Evolutionary conservation across 2,329 filamentous ascomycete species (phyloP), one percentile per base, ranked within the genome.

Genomic region (Cryphonectria naterciae): DNA sequence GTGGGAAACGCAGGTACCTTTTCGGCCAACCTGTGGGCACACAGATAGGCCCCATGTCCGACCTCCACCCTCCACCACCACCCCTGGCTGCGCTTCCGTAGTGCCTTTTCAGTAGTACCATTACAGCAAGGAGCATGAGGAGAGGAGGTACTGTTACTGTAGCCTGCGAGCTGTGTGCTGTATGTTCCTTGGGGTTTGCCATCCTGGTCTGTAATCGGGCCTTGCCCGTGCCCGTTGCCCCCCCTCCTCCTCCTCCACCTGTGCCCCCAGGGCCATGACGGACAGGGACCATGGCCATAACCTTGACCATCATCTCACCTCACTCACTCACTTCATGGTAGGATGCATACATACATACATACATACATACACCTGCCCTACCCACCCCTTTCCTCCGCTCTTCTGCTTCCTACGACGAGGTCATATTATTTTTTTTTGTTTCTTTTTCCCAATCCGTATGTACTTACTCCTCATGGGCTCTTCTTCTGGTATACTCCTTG

Each of bases 341-440:
- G 46, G 46, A 49, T 39, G 37, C 37, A 39, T 39, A 39, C 37
- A 39, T 37, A 37, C 35, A 43, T 43, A 43, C n/a, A 22, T 56
- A 66, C 37, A 56, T 56, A 58, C 54, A 58, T 67, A 68, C 65
- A 46, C 43, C 70, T 65, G 61, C 65, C 65, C 70, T 72, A 54
- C 70, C 70, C 70, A 67, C 63, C 56, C 52, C 60, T 61, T 39
- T 39, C 43, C 58, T 37, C 68, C 32, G 6, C 32, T 7, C 60
- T 58, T 28, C 54, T 43, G 39, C 49, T 35, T 41, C 69, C 68
- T 39, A 68, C 66, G 68, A 65, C 49, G 65, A 43, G 22, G 65
- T 70, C 65, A 64, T 43, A 28, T 32, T 32, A 52, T 66, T 69
- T 62, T 41, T 69, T 62, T 52, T 32, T n/a, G n/a, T n/a, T n/a